Evolutionary conservation across 208 protist genomes (phyloP).

Genomic region (Trypanosoma congolense): DNA sequence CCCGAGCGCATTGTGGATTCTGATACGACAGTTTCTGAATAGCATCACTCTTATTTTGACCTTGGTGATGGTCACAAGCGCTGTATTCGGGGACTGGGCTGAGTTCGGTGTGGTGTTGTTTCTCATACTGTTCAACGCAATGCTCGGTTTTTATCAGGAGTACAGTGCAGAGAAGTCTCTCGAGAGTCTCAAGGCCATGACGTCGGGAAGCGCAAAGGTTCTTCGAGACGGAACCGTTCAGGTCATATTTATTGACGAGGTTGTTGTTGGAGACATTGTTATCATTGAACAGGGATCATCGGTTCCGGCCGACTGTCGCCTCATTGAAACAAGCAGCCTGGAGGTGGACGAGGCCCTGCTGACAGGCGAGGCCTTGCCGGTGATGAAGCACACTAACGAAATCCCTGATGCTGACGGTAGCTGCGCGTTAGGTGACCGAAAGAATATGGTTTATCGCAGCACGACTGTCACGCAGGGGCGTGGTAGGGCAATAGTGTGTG

Average conservation of each 20-base stretch:
- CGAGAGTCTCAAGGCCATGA: slow-evolving; percentile 82
- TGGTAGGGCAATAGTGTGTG: slow-evolving; percentile 72
- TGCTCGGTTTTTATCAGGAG: slow-evolving; percentile 88
- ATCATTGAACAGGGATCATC: slow-evolving; percentile 88
- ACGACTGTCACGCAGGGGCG: slow-evolving; percentile 84
- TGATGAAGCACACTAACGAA: slow-evolving; percentile 75
- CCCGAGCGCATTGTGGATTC: slow-evolving; percentile 56
- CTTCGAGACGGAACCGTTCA: slow-evolving; percentile 85
- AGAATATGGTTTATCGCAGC: slow-evolving; percentile 88
- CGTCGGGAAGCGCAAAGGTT: slow-evolving; percentile 80
- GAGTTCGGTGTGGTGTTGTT: slow-evolving; percentile 83
- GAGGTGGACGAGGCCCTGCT: slow-evolving; percentile 91
- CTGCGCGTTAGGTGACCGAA: slow-evolving; percentile 82
- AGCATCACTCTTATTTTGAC: slow-evolving; percentile 82
- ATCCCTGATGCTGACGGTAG: slow-evolving; percentile 68
- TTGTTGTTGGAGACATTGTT: slow-evolving; percentile 96
- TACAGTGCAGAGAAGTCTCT: slow-evolving; percentile 82
- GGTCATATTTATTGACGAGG: slow-evolving; percentile 91
- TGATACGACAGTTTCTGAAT: slow-evolving; percentile 75
- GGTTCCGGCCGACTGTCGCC: slow-evolving; percentile 93
- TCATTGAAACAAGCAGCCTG: slow-evolving; percentile 83
- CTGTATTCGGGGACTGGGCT: slow-evolving; percentile 78
- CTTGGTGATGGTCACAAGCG: slow-evolving; percentile 79
- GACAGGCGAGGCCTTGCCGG: slow-evolving; percentile 90
- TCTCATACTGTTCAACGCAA: slow-evolving; percentile 83